These are phyloP conservation scores for Alternaria consortialis DNA, from an alignment of 2,329 filamentous ascomycete genomes.

Conservation along the genomic window DNA sequence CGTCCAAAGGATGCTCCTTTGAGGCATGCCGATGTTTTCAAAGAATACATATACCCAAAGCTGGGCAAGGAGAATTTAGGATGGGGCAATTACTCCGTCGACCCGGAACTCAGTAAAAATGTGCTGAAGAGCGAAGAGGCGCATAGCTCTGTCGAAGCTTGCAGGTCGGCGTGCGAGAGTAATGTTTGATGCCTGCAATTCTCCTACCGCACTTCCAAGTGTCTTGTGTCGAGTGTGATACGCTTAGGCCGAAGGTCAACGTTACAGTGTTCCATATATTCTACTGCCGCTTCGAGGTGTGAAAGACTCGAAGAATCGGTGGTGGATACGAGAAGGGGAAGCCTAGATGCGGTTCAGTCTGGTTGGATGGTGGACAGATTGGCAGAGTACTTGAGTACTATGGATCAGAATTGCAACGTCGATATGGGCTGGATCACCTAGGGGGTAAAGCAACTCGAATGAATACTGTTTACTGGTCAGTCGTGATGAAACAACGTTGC, in stretches of 20 bases:
- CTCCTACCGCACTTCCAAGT: conserved; percentile 1
- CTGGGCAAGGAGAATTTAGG: not conserved
- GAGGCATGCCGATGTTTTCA: conserved; percentile 17
- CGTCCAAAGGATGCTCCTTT: not conserved
- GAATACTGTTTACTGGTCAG: not conserved
- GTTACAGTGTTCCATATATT: conserved; percentile 3
- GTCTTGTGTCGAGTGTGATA: not conserved
- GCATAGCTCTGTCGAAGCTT: conserved; percentile 5
- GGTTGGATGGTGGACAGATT: conserved; percentile 8
- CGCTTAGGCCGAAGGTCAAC: not conserved
- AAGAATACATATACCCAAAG: conserved; percentile 7
- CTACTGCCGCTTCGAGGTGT: conserved; percentile 1
- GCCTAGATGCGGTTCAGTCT: not conserved
- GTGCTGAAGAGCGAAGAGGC: not conserved
- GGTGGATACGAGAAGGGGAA: not conserved
- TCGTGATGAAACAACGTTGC: not conserved
- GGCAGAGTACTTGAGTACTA: not conserved
- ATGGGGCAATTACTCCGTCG: conserved; percentile 3
- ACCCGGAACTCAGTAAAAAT: not conserved
- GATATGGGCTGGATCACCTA: not conserved
- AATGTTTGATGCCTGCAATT: conserved; percentile 5
- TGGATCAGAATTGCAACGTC: not conserved
- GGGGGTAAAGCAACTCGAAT: not conserved
- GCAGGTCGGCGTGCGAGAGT: not conserved
- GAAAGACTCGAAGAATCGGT: not conserved